These are phyloP conservation scores for Populus trichocarpa DNA, from an alignment of 441 rosid genomes.

Conservation along the genomic window DNA sequence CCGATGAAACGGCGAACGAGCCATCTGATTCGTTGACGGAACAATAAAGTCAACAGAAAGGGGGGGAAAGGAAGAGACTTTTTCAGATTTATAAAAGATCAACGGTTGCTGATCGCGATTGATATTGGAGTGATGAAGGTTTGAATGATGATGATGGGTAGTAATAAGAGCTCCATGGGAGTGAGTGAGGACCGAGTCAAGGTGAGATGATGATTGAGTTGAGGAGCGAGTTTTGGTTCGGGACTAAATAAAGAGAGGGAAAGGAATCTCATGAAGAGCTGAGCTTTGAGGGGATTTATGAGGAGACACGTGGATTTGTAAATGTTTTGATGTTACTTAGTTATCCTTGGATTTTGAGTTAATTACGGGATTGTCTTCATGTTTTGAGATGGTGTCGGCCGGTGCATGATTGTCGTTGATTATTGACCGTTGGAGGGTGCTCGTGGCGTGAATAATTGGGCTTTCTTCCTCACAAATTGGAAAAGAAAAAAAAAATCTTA, in stretches of 20 bases:
- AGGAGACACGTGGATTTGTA: constrained; percentile 28
- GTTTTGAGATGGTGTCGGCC: constrained; percentile 1
- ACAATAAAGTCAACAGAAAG: constrained; percentile 11
- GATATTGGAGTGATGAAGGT: background rate
- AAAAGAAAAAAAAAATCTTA: background rate
- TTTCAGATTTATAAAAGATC: constrained; percentile 16
- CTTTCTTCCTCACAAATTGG: background rate
- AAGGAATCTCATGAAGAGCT: constrained; percentile 23
- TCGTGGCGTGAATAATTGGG: background rate
- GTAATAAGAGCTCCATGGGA: constrained; percentile 18
- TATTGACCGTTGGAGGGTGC: background rate
- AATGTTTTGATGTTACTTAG: background rate
- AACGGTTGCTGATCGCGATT: constrained; percentile 10
- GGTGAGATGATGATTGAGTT: constrained; percentile 13
- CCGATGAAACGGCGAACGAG: constrained; percentile 27
- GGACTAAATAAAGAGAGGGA: constrained; percentile 10
- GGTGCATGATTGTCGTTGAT: background rate
- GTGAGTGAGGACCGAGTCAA: constrained; percentile 3
- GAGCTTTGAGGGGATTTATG: constrained; percentile 14
- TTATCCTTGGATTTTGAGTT: background rate
- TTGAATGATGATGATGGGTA: constrained; percentile 6
- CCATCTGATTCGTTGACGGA: constrained; percentile 34
- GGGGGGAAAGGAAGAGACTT: background rate
- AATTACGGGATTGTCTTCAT: background rate
- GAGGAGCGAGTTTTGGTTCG: background rate